Evolutionary conservation across 2,329 filamentous ascomycete genomes (phyloP), one percentile per base, ranked within the genome.

Genomic region (Cladorrhinum sp.): DNA sequence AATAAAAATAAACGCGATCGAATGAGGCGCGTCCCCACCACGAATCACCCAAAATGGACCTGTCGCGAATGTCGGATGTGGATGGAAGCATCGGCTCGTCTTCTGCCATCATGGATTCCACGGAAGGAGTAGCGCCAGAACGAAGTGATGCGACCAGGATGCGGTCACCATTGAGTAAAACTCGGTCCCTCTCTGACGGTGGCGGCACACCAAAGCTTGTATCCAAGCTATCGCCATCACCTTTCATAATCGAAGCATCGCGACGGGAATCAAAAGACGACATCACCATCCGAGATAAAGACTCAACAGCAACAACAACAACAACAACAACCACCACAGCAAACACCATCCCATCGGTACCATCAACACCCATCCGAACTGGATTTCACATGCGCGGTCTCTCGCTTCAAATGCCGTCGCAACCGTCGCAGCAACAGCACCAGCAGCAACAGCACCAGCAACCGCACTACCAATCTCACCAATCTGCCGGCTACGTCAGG

Each of bases 331-430:
- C 66, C 69, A 71, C 53, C 1, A 28, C 26, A 42, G 46, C 51
- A 23, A 9, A n/a, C n/a, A n/a, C 23, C 66, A 62, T 58, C 70
- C 71, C 62, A 49, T 68, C 71, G 12, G 73, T 74, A 33, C 88
- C 89, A n/a, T 82, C 83, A 53, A 96, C 91, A 7, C 91, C 92
- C n/a, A 83, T 86, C 62, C 83, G 89, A 64, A 81, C 87, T 55
- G 84, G 85, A 49, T 83, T 88, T 64, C 79, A 85, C 55, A 73
- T 81, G 36, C 83, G 86, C 59, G 86, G 86, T 42, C 80, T 95
- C 60, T 87, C 88, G 21, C 75, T 93, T 67, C 88, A 92, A 70
- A 84, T 92, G 80, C 85, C 88, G 26, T 70, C 16, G 67, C 66
- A 26, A 6, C 21, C 3, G 3, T 20, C 24, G 49, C 49, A 51